Evolutionary conservation across 140 eudicot genomes (phyloP), one percentile per base, ranked within the genome.

Genomic region (Oenanthe javanica): DNA sequence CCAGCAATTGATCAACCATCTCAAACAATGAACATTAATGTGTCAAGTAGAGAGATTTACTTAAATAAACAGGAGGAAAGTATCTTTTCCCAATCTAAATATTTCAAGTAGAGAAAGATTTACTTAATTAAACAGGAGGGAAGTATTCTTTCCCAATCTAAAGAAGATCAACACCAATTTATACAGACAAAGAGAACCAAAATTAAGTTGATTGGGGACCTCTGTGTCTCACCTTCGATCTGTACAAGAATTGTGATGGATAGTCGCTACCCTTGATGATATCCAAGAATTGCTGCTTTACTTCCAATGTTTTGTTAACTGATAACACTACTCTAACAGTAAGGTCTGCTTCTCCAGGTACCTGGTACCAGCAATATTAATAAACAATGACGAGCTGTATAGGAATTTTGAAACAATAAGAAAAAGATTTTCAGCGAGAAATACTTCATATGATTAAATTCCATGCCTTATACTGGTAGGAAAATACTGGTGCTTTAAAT

Each of bases 301-400:
- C 98, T 86, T 88, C 87, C 93, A 90, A 79, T 25, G 57, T 86
- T 79, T 90, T 94, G 82, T 92, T 85, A 78, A 86, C 87, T 78
- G 94, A 88, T 78, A 90, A 86, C 74, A 94, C 97, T 79, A 92
- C 97, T 79, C 98, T 88, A 59, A 94, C 89, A 75, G 85, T 84
- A 79, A 94, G 96, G 77, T 87, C 94, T 82, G 77, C 88, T 66
- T 90, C 93, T 67, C 83, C 89, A 76, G 91, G 91, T 71, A 90
- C 87, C 95, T 93, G 76, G 46, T 10, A 40, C 54, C 45, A n/a
- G 81, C 5, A 70, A 51, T 81, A 79, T 27, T 31, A 48, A 63
- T 21, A n/a, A 42, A 79, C 11, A 71, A 83, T 9, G 42, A 78
- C 18, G 27, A n/a, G 78, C 19, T 3, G 4, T 46, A 43, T 9